These are phyloP conservation scores for Carallia brachiata DNA, from an alignment of 345 rosid species.

Conservation along the genomic window DNA sequence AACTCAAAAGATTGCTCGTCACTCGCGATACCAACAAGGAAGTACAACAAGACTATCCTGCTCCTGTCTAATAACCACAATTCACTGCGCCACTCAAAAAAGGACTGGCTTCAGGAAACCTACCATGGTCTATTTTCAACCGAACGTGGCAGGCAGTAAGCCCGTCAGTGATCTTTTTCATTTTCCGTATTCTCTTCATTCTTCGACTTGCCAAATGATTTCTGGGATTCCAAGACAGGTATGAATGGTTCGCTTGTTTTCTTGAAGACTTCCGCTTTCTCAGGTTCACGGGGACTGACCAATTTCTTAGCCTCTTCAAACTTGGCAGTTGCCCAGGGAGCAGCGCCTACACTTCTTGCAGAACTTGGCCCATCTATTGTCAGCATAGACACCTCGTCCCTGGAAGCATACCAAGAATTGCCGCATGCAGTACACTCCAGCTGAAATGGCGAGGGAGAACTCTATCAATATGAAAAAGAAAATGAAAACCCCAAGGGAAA, in stretches of 20 bases:
- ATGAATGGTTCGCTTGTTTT: constrained; percentile 44
- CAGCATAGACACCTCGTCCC: constrained; percentile 75
- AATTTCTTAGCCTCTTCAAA: constrained; percentile 60
- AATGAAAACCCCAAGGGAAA: not conserved
- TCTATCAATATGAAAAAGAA: not conserved
- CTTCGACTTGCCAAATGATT: constrained; percentile 36
- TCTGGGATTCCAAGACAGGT: constrained; percentile 49
- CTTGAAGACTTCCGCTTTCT: constrained; percentile 45
- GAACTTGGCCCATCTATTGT: constrained; percentile 63
- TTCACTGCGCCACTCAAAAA: too few relatives aligned
- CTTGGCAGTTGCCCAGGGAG: constrained; percentile 54
- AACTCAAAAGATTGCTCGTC: too few relatives aligned
- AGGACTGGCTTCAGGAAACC: too few relatives aligned
- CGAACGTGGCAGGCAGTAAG: not conserved
- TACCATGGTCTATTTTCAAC: not conserved
- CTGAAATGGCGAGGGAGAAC: constrained; percentile 33
- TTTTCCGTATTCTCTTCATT: constrained; percentile 42
- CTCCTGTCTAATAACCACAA: too few relatives aligned
- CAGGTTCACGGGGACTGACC: constrained; percentile 56
- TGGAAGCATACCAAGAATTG: constrained; percentile 84
- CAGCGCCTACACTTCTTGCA: constrained; percentile 44
- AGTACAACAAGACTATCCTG: too few relatives aligned
- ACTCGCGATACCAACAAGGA: too few relatives aligned
- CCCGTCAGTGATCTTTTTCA: constrained; percentile 14
- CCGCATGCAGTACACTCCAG: constrained; percentile 90